A percentile compares a stretch with the other conserved stretches of the same genome.
Evolutionary conservation across 225 moss, liverwort and hornwort genomes (phyloP).

Genomic region (Pleurozium schreberi): DNA sequence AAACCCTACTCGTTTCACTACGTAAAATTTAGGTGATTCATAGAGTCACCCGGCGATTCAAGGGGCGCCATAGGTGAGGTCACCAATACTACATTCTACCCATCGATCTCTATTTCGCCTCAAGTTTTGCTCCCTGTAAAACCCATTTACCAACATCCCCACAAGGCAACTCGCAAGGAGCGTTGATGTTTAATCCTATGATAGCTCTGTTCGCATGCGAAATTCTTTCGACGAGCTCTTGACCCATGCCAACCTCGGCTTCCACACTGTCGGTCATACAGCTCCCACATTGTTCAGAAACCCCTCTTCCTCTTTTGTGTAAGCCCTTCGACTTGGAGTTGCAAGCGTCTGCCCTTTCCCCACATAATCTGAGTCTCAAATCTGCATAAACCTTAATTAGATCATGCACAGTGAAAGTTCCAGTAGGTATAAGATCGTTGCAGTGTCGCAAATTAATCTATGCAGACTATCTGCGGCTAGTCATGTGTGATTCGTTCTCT

Average conservation of each 20-base stretch:
- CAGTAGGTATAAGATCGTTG: not conserved
- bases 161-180: not conserved
- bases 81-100: no score
- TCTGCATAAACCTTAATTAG: not conserved
- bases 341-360: not conserved
- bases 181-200: no score
- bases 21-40: no score
- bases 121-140: no score
- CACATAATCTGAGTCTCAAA: not conserved
- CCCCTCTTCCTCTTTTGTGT: not conserved
- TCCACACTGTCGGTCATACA: no score
- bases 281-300: not conserved
- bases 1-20: no score
- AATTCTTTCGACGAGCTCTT: not conserved
- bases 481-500: not conserved
- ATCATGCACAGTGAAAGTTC: not conserved
- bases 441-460: not conserved
- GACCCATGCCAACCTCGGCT: not conserved
- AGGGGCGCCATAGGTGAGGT: no score
- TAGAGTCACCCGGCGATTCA: no score
- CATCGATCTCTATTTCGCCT: no score
- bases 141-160: not conserved
- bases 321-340: conserved; percentile 3
- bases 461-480: not conserved
- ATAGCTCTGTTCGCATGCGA: not conserved